These are phyloP conservation scores for Papiliotrema nemorosa DNA, from an alignment of 1,284 basidiomycete genomes.

Conservation along the genomic window DNA sequence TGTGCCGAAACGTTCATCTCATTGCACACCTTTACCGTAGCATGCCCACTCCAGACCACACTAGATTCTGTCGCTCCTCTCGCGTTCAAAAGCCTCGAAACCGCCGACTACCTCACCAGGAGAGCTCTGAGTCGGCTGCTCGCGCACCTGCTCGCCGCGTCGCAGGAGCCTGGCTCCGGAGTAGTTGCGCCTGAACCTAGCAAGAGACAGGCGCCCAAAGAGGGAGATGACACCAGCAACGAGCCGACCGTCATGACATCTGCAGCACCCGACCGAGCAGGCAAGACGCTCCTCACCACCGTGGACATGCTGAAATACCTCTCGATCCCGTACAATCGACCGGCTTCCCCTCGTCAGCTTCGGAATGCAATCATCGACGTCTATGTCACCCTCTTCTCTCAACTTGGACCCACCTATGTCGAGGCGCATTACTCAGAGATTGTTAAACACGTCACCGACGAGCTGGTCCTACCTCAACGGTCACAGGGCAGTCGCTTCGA, in stretches of 20 bases:
- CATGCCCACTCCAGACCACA: slow-evolving; percentile 31
- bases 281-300: slow-evolving; percentile 69
- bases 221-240: slow-evolving; percentile 59
- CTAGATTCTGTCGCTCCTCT: slow-evolving; percentile 53
- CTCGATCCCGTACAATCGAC: slow-evolving; percentile 74
- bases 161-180: slow-evolving; percentile 68
- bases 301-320: slow-evolving; percentile 78
- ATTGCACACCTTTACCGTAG: slow-evolving; percentile 31
- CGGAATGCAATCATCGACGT: slow-evolving; percentile 85
- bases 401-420: slow-evolving; percentile 73
- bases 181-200: slow-evolving; percentile 52
- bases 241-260: slow-evolving; percentile 54
- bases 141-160: slow-evolving; percentile 78
- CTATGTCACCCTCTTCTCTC: slow-evolving; percentile 72
- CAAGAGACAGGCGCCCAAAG: slow-evolving; percentile 60
- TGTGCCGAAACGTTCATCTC: slow-evolving; percentile 58
- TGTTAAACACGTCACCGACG: slow-evolving; percentile 71
- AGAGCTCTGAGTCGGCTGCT: slow-evolving; percentile 72
- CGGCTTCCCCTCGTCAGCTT: slow-evolving; percentile 63
- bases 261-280: slow-evolving; percentile 57
- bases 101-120: slow-evolving; percentile 78
- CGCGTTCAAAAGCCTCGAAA: slow-evolving; percentile 73
- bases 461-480: slow-evolving; percentile 62
- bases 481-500: slow-evolving; percentile 67
- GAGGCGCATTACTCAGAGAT: slow-evolving; percentile 79